Base-by-base conservation (phyloP, 2,329 filamentous ascomycete species). In the Phaeosphaeria sp. region DNA sequence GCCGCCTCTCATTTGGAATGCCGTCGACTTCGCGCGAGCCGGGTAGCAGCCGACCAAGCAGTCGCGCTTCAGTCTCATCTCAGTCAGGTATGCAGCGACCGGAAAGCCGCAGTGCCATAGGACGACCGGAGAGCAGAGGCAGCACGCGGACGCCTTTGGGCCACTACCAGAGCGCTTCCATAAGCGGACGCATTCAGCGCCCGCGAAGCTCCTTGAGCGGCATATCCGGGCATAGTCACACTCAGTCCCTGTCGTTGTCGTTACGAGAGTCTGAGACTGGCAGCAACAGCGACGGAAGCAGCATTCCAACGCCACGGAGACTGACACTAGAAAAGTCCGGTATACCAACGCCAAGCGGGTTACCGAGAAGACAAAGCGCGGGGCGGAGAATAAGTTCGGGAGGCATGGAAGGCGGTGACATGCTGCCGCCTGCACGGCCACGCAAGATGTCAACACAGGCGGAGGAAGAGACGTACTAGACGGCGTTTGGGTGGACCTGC, bases 191-290 rank as follows among this genome's bases (percentile, higher is more conserved):
- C 45, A 60, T 75, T 45, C 68, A 72, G 24, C 86, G 91, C 52
- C 89, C 91, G 18, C 84, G 90, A 49, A 92, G 89, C 49, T 92
- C 90, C 15, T 81, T 93, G 63, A 86, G 87, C 55, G 86, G 89
- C 53, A 87, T 86, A 60, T 78, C 75, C 46, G 70, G 66, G 30
- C 74, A 77, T 55, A 60, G 61, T 25, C 72, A 78, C 51, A 67
- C 70, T 2, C 70, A 74, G 43, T 73, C 74, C 9, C 51, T 74
- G 13, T 74, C 72, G 8, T 62, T 71, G 42, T 71, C 72, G 9
- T 49, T 71, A 30, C 67, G 84, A 50, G 84, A 85, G 59, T 81
- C 81, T 36, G 83, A 84, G 40, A 84, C 86, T 55, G 80, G 71
- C 47, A 72, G 57, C 44, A 64, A 66, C n/a, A 76, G 73, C 44